Conservation (phyloP, 441 rosid genomes). For the Populus hybrid region DNA sequence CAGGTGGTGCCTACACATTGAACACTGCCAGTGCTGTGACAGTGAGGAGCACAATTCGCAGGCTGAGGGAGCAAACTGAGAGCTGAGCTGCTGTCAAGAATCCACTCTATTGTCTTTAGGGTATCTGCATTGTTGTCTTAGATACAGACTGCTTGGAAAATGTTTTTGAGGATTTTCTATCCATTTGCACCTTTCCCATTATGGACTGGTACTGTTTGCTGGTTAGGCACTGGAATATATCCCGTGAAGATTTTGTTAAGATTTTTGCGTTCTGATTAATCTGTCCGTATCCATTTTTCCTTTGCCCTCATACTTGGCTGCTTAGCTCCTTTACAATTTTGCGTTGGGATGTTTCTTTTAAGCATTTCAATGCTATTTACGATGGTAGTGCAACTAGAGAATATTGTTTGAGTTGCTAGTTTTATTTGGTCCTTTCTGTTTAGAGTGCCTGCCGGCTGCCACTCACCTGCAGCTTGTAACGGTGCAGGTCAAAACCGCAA, state of each 20-base stretch:
- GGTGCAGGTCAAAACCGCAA: too few relatives aligned
- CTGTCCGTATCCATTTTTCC: not conserved
- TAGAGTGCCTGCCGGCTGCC: too few relatives aligned
- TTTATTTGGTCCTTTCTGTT: too few relatives aligned
- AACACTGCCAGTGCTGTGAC: constrained; percentile 92
- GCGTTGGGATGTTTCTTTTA: too few relatives aligned
- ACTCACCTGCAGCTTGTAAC: too few relatives aligned
- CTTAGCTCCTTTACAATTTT: too few relatives aligned
- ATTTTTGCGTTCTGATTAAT: not conserved
- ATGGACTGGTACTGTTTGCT: not conserved
- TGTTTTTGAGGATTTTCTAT: constrained; percentile 11
- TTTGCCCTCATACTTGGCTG: too few relatives aligned
- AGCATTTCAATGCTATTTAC: too few relatives aligned
- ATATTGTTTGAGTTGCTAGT: too few relatives aligned
- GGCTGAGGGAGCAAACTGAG: constrained; percentile 93
- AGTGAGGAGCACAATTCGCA: constrained; percentile 77
- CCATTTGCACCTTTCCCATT: not conserved
- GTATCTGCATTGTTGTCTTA: constrained; percentile 1
- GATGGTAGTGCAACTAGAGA: too few relatives aligned
- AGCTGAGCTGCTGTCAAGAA: constrained; percentile 37
- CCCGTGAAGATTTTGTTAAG: not conserved
- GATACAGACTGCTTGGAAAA: constrained; percentile 5
- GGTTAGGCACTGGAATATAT: not conserved
- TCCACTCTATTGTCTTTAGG: not conserved
- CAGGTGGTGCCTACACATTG: constrained; percentile 95